Conservation (phyloP, 129 eudicot genomes). For the Ambrosia trifida region DNA sequence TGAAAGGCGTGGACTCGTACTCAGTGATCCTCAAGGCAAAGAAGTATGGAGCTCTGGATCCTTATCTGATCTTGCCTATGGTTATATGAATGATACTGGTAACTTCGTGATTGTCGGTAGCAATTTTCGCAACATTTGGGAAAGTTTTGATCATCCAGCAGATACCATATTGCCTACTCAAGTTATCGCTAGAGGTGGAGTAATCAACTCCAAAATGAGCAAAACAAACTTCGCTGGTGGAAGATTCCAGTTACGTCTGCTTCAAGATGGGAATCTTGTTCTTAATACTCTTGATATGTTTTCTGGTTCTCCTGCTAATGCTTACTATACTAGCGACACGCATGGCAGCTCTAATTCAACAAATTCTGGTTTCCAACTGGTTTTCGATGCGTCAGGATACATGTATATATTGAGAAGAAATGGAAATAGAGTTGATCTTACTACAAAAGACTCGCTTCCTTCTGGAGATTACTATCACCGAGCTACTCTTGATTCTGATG, state of each 20-base stretch:
- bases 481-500: conserved; percentile 47
- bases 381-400: conserved; percentile 33
- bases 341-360: not conserved
- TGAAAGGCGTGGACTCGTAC: conserved; percentile 21
- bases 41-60: conserved; percentile 1
- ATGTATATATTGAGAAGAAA: conserved; percentile 38
- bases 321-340: conserved; percentile 31
- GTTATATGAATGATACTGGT: conserved; percentile 26
- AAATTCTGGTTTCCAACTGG: conserved; percentile 28
- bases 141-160: conserved; percentile 35
- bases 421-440: conserved; percentile 19
- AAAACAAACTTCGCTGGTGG: conserved; percentile 35
- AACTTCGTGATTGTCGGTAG: conserved; percentile 11
- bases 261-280: conserved; percentile 39
- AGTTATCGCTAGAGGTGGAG: conserved; percentile 8
- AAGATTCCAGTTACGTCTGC: conserved; percentile 39
- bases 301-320: not conserved
- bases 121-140: conserved; percentile 26
- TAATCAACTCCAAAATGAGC: conserved; percentile 22
- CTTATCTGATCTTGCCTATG: not conserved
- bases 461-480: conserved; percentile 41
- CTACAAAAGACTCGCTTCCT: not conserved
- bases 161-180: conserved; percentile 45
- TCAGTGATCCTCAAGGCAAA: conserved; percentile 23
- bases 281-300: conserved; percentile 24